Evolutionary conservation across 305 asterid genomes (phyloP).

Genomic region (Rubia peregrina): DNA sequence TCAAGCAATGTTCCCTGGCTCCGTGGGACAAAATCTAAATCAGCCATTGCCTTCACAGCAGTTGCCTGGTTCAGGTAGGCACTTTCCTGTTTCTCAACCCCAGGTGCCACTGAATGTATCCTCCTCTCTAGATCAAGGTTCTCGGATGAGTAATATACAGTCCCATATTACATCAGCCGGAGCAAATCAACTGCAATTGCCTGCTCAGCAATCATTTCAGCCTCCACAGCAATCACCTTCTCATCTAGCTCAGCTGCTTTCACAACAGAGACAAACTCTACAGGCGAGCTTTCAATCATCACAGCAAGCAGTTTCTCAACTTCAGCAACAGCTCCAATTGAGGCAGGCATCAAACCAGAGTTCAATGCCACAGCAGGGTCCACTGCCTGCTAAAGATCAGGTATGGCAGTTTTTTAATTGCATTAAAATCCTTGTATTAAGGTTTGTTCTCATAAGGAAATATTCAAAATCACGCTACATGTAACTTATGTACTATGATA

Average conservation of each 20-base stretch:
- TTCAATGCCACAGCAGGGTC: conserved; percentile 49
- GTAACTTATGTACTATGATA: background rate
- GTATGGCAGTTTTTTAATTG: conserved; percentile 22
- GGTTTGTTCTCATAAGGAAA: background rate
- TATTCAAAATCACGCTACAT: background rate
- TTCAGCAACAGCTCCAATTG: conserved; percentile 87
- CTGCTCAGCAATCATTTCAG: conserved; percentile 27
- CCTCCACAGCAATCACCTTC: conserved; percentile 54
- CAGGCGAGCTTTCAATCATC: conserved; percentile 94
- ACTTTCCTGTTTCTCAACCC: conserved; percentile 40
- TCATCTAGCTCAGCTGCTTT: conserved; percentile 82
- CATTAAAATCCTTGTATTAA: background rate
- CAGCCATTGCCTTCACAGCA: conserved; percentile 50
- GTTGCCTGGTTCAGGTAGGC: conserved; percentile 39
- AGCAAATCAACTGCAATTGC: conserved; percentile 30
- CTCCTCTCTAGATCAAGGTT: conserved; percentile 40
- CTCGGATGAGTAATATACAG: conserved; percentile 22
- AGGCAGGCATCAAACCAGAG: conserved; percentile 61
- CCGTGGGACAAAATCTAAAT: conserved; percentile 39
- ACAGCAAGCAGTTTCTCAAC: conserved; percentile 75
- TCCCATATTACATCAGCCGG: conserved; percentile 12
- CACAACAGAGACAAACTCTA: conserved; percentile 89
- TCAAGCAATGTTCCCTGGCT: conserved; percentile 39
- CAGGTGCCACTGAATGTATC: conserved; percentile 49
- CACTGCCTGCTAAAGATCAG: conserved; percentile 54